These are phyloP conservation scores for Chaetothyriales sp. DNA, from an alignment of 2,329 filamentous ascomycete genomes.

Conservation along the genomic window DNA sequence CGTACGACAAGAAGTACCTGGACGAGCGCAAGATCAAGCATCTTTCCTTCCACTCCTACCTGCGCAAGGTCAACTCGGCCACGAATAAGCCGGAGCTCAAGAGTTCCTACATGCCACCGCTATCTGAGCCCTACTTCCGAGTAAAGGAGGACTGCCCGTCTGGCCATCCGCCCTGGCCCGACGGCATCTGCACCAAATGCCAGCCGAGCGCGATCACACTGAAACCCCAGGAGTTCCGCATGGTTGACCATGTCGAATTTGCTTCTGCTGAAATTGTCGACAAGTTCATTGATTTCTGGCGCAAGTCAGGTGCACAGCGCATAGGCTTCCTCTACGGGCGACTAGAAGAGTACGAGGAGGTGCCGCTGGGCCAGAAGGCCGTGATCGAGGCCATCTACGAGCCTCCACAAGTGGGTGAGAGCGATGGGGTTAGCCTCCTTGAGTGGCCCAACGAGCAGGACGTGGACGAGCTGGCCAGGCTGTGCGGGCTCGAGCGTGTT, in stretches of 20 bases:
- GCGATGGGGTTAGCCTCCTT: slow-evolving; percentile 71
- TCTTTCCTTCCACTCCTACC: slow-evolving; percentile 83
- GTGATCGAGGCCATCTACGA: slow-evolving; percentile 96
- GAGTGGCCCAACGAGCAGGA: slow-evolving; percentile 75
- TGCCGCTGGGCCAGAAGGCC: slow-evolving; percentile 86
- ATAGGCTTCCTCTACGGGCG: slow-evolving; percentile 82
- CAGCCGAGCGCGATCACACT: slow-evolving; percentile 93
- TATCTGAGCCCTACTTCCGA: slow-evolving; percentile 83
- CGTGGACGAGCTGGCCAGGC: slow-evolving; percentile 61
- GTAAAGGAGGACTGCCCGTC: slow-evolving; percentile 81
- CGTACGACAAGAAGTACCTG: slow-evolving; percentile 77
- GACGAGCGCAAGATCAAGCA: slow-evolving; percentile 98
- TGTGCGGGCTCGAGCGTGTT: slow-evolving; percentile 75
- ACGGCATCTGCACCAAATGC: slow-evolving; percentile 95
- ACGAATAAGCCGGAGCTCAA: slow-evolving; percentile 93
- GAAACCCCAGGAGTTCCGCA: slow-evolving; percentile 83
- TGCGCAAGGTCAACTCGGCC: slow-evolving; percentile 86
- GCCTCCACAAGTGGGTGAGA: slow-evolving; percentile 75
- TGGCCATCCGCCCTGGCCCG: slow-evolving; percentile 83
- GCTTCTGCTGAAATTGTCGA: slow-evolving; percentile 72
- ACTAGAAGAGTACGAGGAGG: slow-evolving; percentile 79
- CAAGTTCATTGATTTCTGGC: slow-evolving; percentile 81
- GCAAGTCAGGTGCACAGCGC: slow-evolving; percentile 67
- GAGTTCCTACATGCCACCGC: slow-evolving; percentile 87
- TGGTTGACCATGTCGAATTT: slow-evolving; percentile 98